Base-by-base conservation (phyloP, 371 early-diverging fungal species). In the Apophysomyces trapeziformis region DNA sequence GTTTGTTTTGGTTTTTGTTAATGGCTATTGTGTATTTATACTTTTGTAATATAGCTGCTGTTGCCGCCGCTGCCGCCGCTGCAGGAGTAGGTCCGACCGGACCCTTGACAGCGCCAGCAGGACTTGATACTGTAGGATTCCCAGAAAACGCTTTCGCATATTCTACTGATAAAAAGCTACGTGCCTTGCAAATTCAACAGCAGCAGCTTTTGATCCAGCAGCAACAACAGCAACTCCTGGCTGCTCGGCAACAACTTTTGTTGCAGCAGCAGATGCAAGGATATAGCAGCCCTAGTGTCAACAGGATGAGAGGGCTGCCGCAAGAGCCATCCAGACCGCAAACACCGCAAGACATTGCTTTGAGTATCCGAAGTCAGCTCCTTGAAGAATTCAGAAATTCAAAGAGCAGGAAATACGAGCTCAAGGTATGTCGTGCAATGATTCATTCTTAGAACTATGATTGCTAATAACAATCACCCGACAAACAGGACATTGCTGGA, bases 321-420 rank as follows among this genome's bases (percentile, higher is more conserved):
- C 47, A 65, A 11, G 57, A 41, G 58, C 32, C 66, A 36, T 61
- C 38, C n/a, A 64, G 47, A 32, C 43, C 38, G 37, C 59, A 59
- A 38, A 66, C n/a, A 14, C 58, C 69, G 11, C 79, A 81, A 38
- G 84, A 77, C 38, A 69, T 79, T 44, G 64, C 81, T 12, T 39
- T 82, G 21, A 86, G 83, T 12, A 85, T 89, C 56, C 91, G 96
- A 58, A 94, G 94, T 72, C 84, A 88, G 4, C 70, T 96, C 38
- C 82, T 98, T 58, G 97, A 97, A 63, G 99, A 97, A 68, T 98
- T 98, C 76, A 85, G 96, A 68, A 93, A 89, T 75, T 94, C 93
- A 81, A 96, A 96, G 86, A 93, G 84, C 75, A 91, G 90, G 72
- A 96, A 95, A 75, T 96, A 92, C 73, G 97, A 98, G 75, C 84